Percentiles rank a stretch among this genome's conserved stretches.
Conservation (phyloP, 768 basidiomycete species). For the Guyanaporus albipodus region DNA sequence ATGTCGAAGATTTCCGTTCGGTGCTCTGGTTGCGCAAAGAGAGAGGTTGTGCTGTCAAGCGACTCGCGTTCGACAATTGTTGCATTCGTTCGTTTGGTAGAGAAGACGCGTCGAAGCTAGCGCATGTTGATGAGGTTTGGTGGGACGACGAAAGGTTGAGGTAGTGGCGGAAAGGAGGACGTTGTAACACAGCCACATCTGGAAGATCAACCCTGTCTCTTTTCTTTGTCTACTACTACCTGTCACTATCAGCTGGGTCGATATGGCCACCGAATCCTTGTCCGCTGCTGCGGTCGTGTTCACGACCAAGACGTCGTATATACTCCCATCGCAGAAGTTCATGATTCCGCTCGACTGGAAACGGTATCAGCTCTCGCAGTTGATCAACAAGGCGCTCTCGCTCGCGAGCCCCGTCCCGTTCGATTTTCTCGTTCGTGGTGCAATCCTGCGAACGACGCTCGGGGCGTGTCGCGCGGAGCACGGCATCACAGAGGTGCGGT, state of each 20-base stretch:
- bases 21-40: not conserved
- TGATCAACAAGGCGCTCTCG: constrained; percentile 90
- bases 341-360: constrained; percentile 89
- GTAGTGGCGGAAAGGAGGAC: no score
- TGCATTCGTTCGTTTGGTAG: no score
- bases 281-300: constrained; percentile 19
- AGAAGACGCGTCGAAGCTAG: no score
- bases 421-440: constrained; percentile 87
- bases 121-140: not conserved
- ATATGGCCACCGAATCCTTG: no score
- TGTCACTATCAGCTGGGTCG: no score
- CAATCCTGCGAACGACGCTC: constrained; percentile 67
- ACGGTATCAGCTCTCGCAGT: constrained; percentile 94
- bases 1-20: not conserved
- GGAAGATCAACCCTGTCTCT: not conserved
- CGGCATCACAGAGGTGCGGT: constrained; percentile 61
- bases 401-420: constrained; percentile 78
- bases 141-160: no score
- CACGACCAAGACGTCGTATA: constrained; percentile 19
- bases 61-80: not conserved
- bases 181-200: not conserved
- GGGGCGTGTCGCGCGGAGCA: constrained; percentile 72
- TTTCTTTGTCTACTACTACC: no score
- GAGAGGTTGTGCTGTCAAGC: not conserved
- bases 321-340: constrained; percentile 69